A percentile compares a stretch with the other conserved stretches of the same genome.
Evolutionary conservation across 192 early-diverging fungal genomes (phyloP).

Genomic region (Entophlyctis luteolus): DNA sequence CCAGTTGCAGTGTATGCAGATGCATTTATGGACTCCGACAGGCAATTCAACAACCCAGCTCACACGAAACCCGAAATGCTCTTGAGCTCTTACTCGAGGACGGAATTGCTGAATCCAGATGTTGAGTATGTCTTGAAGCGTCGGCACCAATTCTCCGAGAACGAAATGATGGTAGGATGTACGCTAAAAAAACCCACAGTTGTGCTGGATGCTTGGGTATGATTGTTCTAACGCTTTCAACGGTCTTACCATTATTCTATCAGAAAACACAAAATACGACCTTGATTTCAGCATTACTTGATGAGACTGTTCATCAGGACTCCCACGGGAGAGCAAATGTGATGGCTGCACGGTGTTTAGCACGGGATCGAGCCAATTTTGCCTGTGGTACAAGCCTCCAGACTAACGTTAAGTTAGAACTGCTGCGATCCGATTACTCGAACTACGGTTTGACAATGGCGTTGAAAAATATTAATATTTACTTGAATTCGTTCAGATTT

Average conservation of each 20-base stretch:
- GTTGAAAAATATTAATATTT: neutral
- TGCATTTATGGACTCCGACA: neutral
- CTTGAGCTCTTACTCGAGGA: neutral
- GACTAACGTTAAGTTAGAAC: too few relatives aligned
- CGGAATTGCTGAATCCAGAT: slow-evolving; percentile 13
- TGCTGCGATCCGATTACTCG: slow-evolving; percentile 3
- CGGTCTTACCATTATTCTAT: neutral
- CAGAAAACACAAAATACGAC: slow-evolving; percentile 6
- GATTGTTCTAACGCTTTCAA: neutral
- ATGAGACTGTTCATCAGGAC: neutral
- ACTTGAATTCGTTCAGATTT: slow-evolving; percentile 3
- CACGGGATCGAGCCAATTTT: too few relatives aligned
- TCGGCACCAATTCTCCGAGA: neutral
- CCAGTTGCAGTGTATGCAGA: neutral
- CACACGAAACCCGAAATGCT: neutral
- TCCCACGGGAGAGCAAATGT: too few relatives aligned
- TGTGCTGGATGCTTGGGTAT: slow-evolving; percentile 18
- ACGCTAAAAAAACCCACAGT: slow-evolving; percentile 9
- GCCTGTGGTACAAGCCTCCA: too few relatives aligned
- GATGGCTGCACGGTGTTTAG: too few relatives aligned
- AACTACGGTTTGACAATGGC: slow-evolving; percentile 18
- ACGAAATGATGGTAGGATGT: slow-evolving; percentile 7
- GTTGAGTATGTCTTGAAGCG: slow-evolving; percentile 22
- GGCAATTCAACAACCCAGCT: too few relatives aligned
- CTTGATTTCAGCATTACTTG: neutral